A percentile compares a stretch with the other conserved stretches of the same genome.
Conservation (phyloP, 2,329 filamentous ascomycete species). For the Herpotrichia juniperi region DNA sequence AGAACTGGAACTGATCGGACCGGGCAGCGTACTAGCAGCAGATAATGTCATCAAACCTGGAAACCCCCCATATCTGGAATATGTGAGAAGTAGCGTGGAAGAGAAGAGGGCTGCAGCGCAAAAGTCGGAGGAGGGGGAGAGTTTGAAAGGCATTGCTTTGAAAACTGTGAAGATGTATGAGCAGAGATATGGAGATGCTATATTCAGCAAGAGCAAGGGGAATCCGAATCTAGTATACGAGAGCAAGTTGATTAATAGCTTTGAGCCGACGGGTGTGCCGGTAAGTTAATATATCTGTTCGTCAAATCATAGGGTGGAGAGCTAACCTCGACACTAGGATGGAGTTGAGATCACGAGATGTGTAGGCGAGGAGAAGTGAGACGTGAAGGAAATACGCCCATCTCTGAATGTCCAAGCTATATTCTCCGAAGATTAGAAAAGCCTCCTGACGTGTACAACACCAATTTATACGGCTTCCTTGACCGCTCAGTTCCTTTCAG, state of each 20-base stretch:
- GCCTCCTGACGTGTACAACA: too few species aligned
- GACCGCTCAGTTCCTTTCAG: too few species aligned
- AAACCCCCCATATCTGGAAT: slow-evolving; percentile 73
- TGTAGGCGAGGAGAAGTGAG: slow-evolving; percentile 26
- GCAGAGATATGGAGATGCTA: slow-evolving; percentile 54
- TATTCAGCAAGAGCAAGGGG: slow-evolving; percentile 53
- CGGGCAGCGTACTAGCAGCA: slow-evolving; percentile 68
- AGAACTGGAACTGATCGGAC: slow-evolving; percentile 67
- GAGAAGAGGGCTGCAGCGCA: slow-evolving; percentile 61
- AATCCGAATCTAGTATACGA: slow-evolving; percentile 71
- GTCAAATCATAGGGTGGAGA: not conserved
- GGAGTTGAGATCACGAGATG: slow-evolving; percentile 71
- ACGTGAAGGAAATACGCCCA: too few species aligned
- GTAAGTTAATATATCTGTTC: slow-evolving; percentile 52
- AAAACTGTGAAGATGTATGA: slow-evolving; percentile 56
- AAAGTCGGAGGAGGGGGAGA: slow-evolving; percentile 36
- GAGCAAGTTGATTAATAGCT: slow-evolving; percentile 68
- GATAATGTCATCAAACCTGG: slow-evolving; percentile 76
- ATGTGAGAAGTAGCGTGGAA: slow-evolving; percentile 68
- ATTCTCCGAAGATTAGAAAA: too few species aligned
- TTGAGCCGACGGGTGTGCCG: slow-evolving; percentile 70
- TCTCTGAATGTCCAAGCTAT: too few species aligned
- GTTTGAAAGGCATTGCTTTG: slow-evolving; percentile 50
- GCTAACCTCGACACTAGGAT: slow-evolving; percentile 55
- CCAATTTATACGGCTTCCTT: too few species aligned